Evolutionary conservation across 441 rosid species (phyloP), one percentile per base, ranked within the genome.

Genomic region (Euphorbia neoarborescens): DNA sequence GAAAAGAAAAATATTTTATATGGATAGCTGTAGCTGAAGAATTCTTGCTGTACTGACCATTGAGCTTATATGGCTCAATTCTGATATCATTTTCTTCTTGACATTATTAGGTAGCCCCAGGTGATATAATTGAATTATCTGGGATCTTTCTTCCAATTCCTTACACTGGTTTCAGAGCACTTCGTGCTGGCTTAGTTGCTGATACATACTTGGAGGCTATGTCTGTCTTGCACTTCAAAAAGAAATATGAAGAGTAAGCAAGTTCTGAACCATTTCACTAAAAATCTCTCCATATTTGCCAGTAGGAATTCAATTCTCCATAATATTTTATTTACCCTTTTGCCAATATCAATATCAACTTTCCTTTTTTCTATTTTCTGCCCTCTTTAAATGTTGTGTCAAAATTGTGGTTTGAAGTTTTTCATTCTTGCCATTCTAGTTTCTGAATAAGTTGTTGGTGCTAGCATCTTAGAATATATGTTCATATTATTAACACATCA

Each of bases 131-230:
- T 81, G 99, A 95, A 78, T 81, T 95, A 77, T 92, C 98, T 22
- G 97, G 99, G 68, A 90, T 95, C 79, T 95, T 95, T 82, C 98
- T 95, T 75, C 98, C 99, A 14, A 90, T 95, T 73, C 98, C 98
- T 68, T 95, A 92, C 72, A 80, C 89, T 69, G 97, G 99, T 69
- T 95, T 89, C 76, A 89, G 90, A 85, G 98, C 96, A 75, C 79
- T 95, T 78, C 95, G 94, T 72, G 99, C 99, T 79, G 98, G 99
- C 65, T 87, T 92, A 81, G 96, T 95, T 77, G 98, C 98, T 24
- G 98, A 92, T 79, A 92, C 98, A 20, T 95, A 86, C 76, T 83
- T 95, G 83, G 98, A 95, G 82, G 94, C 88, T 72, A 92, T 91
- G 90, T 84, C 97, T 62, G 92, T 92, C 66, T 83, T 84, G 74